These are phyloP conservation scores for Akanthomyces dipterigenus DNA, from an alignment of 2,329 filamentous ascomycete genomes.

Conservation along the genomic window DNA sequence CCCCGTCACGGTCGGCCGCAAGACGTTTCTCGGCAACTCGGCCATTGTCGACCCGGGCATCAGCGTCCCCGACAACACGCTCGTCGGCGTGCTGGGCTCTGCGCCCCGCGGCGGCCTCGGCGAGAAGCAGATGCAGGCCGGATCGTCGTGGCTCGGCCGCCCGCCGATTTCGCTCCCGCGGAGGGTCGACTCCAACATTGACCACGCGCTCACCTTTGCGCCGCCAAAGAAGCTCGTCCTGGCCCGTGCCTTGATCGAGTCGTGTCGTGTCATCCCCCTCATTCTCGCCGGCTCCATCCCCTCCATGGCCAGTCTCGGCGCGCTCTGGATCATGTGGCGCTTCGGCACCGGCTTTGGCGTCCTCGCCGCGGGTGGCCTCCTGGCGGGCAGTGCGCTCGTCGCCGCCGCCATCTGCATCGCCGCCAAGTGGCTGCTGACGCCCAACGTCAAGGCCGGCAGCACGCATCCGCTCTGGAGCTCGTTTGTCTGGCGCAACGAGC, in stretches of 20 bases:
- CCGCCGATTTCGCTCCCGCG: conserved; percentile 18
- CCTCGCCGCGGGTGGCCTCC: conserved; percentile 12
- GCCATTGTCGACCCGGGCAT: conserved; percentile 16
- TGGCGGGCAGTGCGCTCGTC: conserved; percentile 6
- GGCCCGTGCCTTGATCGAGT: conserved; percentile 14
- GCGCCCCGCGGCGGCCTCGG: conserved; percentile 6
- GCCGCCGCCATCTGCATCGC: conserved; percentile 12
- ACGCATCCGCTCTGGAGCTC: conserved; percentile 19
- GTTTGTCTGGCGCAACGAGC: conserved; percentile 27
- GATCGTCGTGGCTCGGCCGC: conserved; percentile 18
- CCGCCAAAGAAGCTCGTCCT: conserved; percentile 14
- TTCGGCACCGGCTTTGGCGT: conserved; percentile 14
- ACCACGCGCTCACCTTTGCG: conserved; percentile 16
- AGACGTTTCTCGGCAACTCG: conserved; percentile 18
- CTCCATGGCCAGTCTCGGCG: background rate
- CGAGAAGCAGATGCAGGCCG: conserved; percentile 14
- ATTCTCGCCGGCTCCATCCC: conserved; percentile 11
- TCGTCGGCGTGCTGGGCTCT: conserved; percentile 17
- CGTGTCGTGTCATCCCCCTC: conserved; percentile 15
- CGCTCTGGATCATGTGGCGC: conserved; percentile 11
- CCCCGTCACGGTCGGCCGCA: conserved; percentile 11
- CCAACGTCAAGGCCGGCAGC: conserved; percentile 14
- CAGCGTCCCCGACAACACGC: conserved; percentile 13
- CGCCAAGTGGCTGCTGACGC: conserved; percentile 18
- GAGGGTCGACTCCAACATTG: conserved; percentile 11